Evolutionary conservation across 352 stramenopile genomes (phyloP).

Genomic region (Pythium dissotocum): DNA sequence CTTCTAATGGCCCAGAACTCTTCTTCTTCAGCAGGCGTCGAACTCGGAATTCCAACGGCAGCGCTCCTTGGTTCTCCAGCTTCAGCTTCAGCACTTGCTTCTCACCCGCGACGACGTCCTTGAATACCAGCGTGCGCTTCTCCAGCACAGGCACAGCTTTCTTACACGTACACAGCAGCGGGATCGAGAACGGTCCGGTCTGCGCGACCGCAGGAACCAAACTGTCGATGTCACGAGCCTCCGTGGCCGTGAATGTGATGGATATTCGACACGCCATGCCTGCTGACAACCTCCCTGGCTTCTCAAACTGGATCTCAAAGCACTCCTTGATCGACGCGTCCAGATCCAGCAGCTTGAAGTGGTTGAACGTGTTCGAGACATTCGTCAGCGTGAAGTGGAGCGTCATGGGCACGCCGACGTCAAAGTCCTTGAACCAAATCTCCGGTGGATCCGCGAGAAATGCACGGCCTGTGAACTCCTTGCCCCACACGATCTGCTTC

Average conservation of each 20-base stretch:
- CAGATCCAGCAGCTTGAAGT: slow-evolving; percentile 85
- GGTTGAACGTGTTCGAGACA: slow-evolving; percentile 91
- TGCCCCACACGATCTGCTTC: slow-evolving; percentile 77
- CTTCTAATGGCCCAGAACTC: neutral
- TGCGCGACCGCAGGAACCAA: slow-evolving; percentile 66
- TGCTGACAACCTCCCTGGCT: slow-evolving; percentile 88
- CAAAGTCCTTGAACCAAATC: slow-evolving; percentile 92
- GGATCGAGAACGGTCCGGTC: slow-evolving; percentile 78
- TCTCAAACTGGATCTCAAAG: slow-evolving; percentile 88
- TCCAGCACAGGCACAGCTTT: slow-evolving; percentile 73
- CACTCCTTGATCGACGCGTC: slow-evolving; percentile 73
- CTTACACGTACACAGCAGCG: slow-evolving; percentile 81
- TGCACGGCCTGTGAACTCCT: slow-evolving; percentile 72
- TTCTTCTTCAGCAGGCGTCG: neutral
- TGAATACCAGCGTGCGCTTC: slow-evolving; percentile 48
- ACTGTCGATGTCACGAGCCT: slow-evolving; percentile 69
- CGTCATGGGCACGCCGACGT: slow-evolving; percentile 61
- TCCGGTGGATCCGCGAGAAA: slow-evolving; percentile 79
- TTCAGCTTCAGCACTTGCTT: slow-evolving; percentile 47
- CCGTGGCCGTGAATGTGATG: slow-evolving; percentile 66
- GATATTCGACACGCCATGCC: slow-evolving; percentile 78
- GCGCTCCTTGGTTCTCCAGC: slow-evolving; percentile 73
- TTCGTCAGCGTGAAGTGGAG: slow-evolving; percentile 87
- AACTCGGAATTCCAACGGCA: slow-evolving; percentile 58
- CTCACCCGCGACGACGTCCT: slow-evolving; percentile 81